phyloP scores from a whole-genome alignment of 305 asterid species.

The Solanum hybrid region DNA sequence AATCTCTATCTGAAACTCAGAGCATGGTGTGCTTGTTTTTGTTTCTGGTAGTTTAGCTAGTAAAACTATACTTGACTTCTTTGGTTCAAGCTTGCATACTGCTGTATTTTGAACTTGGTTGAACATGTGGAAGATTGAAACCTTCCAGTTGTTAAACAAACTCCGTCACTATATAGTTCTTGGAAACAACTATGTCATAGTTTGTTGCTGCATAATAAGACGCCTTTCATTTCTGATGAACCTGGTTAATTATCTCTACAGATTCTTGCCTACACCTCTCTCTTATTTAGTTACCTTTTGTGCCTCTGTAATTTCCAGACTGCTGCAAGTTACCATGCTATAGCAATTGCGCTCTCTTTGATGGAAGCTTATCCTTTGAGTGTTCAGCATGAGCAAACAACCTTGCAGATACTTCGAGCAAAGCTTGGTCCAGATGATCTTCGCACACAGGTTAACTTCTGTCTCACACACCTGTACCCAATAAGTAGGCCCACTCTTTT shows the following conservation, averaged over 20 bases:
- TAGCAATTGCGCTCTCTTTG: conserved; percentile 97
- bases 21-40: not conserved
- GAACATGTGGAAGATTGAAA: not conserved
- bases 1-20: not conserved
- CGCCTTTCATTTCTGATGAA: not conserved
- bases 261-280: not conserved
- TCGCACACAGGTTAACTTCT: conserved; percentile 76
- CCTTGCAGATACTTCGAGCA: conserved; percentile 83
- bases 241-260: not conserved
- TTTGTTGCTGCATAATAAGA: not conserved
- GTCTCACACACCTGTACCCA: not conserved
- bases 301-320: conserved; percentile 46
- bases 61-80: not conserved
- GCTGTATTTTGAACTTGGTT: not conserved
- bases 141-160: not conserved
- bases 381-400: conserved; percentile 98
- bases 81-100: not conserved
- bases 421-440: conserved; percentile 98
- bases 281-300: conserved; percentile 13
- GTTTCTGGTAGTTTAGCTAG: not conserved
- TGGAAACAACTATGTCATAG: not conserved
- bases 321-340: conserved; percentile 99
- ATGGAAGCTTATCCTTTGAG: conserved; percentile 99
- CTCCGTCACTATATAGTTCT: not conserved
- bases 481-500: not conserved